Percentiles rank a stretch among this genome's conserved stretches.
phyloP scores from a whole-genome alignment of 495 filamentous ascomycete species.

The Penicillium silybi region DNA sequence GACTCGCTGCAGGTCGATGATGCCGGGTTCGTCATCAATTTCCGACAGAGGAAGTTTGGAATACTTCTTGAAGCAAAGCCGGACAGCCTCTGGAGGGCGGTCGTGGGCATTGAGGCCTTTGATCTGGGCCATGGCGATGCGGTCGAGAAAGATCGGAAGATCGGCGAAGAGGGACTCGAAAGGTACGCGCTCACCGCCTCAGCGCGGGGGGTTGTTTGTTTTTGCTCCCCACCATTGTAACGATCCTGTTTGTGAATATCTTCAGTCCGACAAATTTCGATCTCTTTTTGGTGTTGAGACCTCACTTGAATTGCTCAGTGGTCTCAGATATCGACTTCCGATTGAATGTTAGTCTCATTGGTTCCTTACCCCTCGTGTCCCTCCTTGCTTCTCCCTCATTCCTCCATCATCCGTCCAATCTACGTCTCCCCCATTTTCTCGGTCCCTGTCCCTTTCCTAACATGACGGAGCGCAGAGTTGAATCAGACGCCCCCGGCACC shows the following conservation, averaged over 20 bases:
- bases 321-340: conserved; percentile 1
- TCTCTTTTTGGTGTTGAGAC: neutral
- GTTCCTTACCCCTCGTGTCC: neutral
- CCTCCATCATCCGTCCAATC: conserved; percentile 14
- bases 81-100: conserved; percentile 62
- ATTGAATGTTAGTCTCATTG: neutral
- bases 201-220: conserved; percentile 37
- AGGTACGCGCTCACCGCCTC: conserved; percentile 33
- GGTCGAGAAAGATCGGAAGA: neutral
- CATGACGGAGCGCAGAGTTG: neutral
- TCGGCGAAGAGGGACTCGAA: conserved; percentile 5
- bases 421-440: conserved; percentile 2
- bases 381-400: conserved; percentile 16
- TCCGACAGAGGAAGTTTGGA: conserved; percentile 41
- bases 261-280: conserved; percentile 20
- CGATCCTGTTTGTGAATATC: conserved; percentile 20
- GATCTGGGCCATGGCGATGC: conserved; percentile 34
- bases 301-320: conserved; percentile 1
- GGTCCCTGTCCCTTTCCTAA: conserved; percentile 8
- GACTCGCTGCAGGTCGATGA: conserved; percentile 48
- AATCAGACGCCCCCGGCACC: conserved; percentile 7
- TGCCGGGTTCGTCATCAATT: conserved; percentile 41
- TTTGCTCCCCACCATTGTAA: conserved; percentile 28
- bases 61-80: conserved; percentile 62
- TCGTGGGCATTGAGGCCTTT: conserved; percentile 63